These are phyloP conservation scores for Pyrenula massariospora DNA, from an alignment of 495 filamentous ascomycete genomes.

Conservation along the genomic window DNA sequence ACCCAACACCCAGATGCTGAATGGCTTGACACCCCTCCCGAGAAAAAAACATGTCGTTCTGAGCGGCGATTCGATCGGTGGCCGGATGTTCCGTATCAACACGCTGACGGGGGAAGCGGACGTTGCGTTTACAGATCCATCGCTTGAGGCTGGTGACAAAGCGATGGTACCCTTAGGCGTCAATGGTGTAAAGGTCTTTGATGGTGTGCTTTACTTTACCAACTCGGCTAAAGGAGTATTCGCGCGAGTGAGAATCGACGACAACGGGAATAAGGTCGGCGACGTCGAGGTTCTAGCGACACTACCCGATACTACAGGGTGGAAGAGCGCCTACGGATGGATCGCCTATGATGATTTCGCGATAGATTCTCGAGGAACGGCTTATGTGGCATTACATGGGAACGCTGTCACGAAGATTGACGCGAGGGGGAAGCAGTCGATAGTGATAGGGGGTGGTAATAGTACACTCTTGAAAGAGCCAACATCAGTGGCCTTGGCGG, in stretches of 20 bases:
- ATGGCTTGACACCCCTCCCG: conserved; percentile 22
- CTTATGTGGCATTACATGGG: conserved; percentile 16
- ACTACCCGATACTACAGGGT: background rate
- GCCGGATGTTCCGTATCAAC: conserved; percentile 26
- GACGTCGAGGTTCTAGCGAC: conserved; percentile 11
- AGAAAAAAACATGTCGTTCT: conserved; percentile 11
- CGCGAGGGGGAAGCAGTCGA: conserved; percentile 8
- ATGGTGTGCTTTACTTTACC: conserved; percentile 25
- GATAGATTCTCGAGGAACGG: conserved; percentile 12
- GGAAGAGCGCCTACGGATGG: background rate
- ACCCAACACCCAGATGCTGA: conserved; percentile 24
- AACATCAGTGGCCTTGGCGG: conserved; percentile 15
- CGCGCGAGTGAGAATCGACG: conserved; percentile 16
- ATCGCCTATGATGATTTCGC: conserved; percentile 23
- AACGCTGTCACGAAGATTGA: conserved; percentile 15
- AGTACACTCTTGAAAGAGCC: conserved; percentile 10
- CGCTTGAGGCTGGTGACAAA: conserved; percentile 6
- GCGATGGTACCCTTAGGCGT: conserved; percentile 20
- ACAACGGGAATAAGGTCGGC: conserved; percentile 12
- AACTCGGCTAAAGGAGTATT: conserved; percentile 25
- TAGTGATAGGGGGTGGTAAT: conserved; percentile 15
- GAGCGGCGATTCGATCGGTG: conserved; percentile 24
- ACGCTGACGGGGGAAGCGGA: conserved; percentile 22
- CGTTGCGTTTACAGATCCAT: conserved; percentile 14
- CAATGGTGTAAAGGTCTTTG: conserved; percentile 25